Percentiles rank a stretch among this genome's conserved stretches.
Conservation (phyloP, 1,284 basidiomycete genomes). For the Melampsora larici-populina region DNA sequence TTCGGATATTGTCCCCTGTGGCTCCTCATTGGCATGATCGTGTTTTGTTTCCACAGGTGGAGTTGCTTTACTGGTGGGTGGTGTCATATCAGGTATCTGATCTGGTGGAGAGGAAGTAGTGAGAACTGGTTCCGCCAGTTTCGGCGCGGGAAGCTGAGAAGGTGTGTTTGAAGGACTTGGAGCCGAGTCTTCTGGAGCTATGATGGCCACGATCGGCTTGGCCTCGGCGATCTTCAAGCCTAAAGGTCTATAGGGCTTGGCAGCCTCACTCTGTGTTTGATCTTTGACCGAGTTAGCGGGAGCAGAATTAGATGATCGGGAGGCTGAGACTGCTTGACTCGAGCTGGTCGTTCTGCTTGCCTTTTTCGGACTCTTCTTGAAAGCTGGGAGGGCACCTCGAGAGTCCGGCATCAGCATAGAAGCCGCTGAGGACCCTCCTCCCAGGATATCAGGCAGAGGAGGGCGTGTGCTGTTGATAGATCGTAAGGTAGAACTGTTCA, state of each 20-base stretch:
- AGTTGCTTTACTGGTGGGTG: neutral
- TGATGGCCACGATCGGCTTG: slow-evolving; percentile 25
- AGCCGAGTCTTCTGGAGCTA: neutral
- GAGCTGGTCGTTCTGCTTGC: neutral
- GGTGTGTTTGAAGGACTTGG: slow-evolving; percentile 3
- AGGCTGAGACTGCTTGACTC: neutral
- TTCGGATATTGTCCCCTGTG: neutral
- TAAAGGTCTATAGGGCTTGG: slow-evolving; percentile 35
- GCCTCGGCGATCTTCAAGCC: slow-evolving; percentile 38
- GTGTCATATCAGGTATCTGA: neutral
- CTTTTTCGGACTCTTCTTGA: slow-evolving; percentile 38
- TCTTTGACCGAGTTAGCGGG: neutral
- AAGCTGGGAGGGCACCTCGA: slow-evolving; percentile 32
- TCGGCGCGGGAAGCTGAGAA: slow-evolving; percentile 5
- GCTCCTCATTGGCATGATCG: neutral
- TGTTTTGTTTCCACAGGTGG: neutral
- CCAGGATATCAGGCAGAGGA: slow-evolving; percentile 38
- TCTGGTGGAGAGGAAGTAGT: neutral
- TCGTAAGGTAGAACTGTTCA: slow-evolving; percentile 10
- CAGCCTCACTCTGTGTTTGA: neutral
- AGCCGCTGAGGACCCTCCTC: slow-evolving; percentile 11
- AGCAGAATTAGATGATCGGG: neutral
- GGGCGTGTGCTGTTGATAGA: slow-evolving; percentile 1
- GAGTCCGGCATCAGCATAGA: slow-evolving; percentile 34
- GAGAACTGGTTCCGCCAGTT: slow-evolving; percentile 5